phyloP scores from a whole-genome alignment of 2,329 filamentous ascomycete species.

The Arthrinium phaeospermum region DNA sequence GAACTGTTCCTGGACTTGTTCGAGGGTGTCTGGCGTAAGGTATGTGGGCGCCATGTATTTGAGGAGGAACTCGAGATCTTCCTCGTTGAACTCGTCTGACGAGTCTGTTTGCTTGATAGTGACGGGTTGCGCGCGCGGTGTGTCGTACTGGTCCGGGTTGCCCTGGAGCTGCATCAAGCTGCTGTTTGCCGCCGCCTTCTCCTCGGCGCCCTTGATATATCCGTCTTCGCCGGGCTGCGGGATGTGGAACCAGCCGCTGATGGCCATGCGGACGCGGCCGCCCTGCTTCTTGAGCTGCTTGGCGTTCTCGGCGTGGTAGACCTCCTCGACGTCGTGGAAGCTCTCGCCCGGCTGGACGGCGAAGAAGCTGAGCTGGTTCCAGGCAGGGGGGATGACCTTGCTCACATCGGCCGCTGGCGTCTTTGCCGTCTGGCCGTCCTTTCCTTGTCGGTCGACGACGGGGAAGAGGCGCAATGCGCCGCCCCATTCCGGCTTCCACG shows the following conservation, averaged over 20 bases:
- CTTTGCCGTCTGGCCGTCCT: conserved; percentile 76
- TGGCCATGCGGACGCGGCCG: conserved; percentile 90
- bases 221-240: conserved; percentile 94
- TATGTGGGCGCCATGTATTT: conserved; percentile 91
- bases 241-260: conserved; percentile 99
- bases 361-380: conserved; percentile 98
- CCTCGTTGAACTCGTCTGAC: conserved; percentile 67
- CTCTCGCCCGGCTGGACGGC: conserved; percentile 98
- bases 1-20: conserved; percentile 81
- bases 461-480: conserved; percentile 90
- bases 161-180: conserved; percentile 92
- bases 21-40: conserved; percentile 87
- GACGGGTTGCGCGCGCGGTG: conserved; percentile 69
- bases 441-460: conserved; percentile 65
- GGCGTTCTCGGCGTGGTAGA: conserved; percentile 73
- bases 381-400: conserved; percentile 88
- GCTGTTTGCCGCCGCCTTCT: conserved; percentile 84
- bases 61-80: conserved; percentile 87
- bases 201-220: conserved; percentile 85
- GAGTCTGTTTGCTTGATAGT: conserved; percentile 46
- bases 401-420: conserved; percentile 79
- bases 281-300: conserved; percentile 71
- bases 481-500: conserved; percentile 92
- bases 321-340: conserved; percentile 98
- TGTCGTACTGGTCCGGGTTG: conserved; percentile 87